phyloP scores from a whole-genome alignment of 306 rosid genomes.

The Rubus idaeus region DNA sequence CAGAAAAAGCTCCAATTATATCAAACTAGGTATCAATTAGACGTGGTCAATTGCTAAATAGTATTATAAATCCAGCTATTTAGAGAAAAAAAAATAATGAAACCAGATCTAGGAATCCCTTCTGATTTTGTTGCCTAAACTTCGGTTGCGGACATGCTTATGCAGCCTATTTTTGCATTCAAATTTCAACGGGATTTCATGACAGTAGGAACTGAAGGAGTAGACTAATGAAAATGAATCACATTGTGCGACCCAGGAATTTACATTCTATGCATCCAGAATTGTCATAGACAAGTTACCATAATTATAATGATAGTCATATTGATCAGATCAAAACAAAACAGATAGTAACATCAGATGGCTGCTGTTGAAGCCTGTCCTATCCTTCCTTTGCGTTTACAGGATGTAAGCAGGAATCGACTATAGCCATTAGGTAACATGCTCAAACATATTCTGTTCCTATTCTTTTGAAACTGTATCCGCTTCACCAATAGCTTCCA shows the following conservation, averaged over 20 bases:
- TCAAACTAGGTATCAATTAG: neutral
- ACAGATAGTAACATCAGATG: neutral
- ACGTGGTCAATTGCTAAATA: neutral
- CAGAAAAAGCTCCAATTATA: neutral
- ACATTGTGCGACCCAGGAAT: neutral
- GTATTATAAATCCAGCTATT: neutral
- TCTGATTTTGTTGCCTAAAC: neutral
- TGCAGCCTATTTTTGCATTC: neutral
- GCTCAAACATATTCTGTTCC: neutral
- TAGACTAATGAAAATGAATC: neutral
- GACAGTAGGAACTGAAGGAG: neutral
- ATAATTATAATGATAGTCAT: neutral
- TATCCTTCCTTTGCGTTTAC: neutral
- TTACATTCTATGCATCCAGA: neutral
- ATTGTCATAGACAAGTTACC: neutral
- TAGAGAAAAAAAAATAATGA: no score
- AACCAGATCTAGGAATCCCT: neutral
- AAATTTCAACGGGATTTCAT: neutral
- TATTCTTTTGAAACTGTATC: neutral
- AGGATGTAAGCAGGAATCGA: neutral
- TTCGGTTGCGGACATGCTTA: neutral
- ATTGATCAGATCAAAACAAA: neutral
- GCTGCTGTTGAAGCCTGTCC: neutral
- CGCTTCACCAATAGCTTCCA: constrained; percentile 4
- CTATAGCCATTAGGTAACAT: neutral